These are phyloP conservation scores for Aristolochia fimbriata DNA, from an alignment of 164 flowering plant genomes.

Conservation along the genomic window DNA sequence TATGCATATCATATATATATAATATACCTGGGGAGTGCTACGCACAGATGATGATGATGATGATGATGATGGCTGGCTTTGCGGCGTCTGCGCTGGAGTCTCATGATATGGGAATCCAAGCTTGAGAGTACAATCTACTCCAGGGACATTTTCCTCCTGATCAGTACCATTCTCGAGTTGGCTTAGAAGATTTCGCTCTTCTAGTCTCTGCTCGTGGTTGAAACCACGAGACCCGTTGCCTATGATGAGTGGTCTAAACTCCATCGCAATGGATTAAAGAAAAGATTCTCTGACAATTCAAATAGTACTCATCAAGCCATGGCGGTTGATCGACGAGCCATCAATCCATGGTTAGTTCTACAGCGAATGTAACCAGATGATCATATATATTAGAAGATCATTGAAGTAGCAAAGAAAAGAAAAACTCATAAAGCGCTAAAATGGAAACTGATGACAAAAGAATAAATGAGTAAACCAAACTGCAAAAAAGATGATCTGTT, in stretches of 20 bases:
- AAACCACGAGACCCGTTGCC: neutral
- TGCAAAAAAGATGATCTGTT: no score
- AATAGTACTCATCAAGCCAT: neutral
- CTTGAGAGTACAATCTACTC: conserved; percentile 1
- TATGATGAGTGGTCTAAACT: neutral
- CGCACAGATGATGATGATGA: neutral
- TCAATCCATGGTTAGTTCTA: no score
- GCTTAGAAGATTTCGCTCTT: neutral
- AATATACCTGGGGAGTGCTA: neutral
- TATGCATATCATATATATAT: neutral
- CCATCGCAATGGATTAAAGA: neutral
- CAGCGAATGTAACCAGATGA: no score
- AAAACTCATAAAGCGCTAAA: no score
- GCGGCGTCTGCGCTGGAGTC: neutral
- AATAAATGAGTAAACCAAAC: no score
- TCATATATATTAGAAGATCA: no score
- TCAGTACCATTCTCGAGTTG: neutral
- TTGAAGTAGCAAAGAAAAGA: no score
- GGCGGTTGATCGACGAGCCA: neutral
- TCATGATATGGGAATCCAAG: neutral
- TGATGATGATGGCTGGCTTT: neutral
- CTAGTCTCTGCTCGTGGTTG: neutral
- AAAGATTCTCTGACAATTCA: neutral
- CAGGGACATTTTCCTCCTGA: neutral
- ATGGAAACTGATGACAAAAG: no score